phyloP scores from a whole-genome alignment of 257 asterid genomes.

The Thymus quinquecostatus region DNA sequence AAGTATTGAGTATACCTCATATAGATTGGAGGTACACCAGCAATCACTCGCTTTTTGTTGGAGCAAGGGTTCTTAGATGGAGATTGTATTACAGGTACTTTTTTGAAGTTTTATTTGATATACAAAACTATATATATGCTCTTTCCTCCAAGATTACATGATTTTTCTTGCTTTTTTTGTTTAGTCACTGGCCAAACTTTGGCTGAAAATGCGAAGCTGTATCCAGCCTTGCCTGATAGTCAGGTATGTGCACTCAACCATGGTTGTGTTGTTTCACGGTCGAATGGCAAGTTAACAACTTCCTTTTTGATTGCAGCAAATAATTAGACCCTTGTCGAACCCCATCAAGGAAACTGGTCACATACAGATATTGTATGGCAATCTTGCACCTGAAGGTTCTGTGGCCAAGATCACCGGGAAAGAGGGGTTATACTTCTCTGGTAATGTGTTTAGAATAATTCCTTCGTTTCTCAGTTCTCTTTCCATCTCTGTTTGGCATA shows the following conservation, averaged over 20 bases:
- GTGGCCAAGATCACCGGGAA: conserved; percentile 98
- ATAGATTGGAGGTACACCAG: conserved; percentile 98
- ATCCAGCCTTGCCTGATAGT: conserved; percentile 75
- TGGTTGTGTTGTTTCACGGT: conserved; percentile 21
- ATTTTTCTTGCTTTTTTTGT: conserved; percentile 14
- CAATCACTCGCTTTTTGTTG: conserved; percentile 73
- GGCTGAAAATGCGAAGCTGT: conserved; percentile 91
- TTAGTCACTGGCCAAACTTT: conserved; percentile 90
- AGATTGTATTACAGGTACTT: conserved; percentile 85
- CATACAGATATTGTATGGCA: conserved; percentile 89
- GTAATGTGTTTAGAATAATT: conserved; percentile 36
- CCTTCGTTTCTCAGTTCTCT: neutral
- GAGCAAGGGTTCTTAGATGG: conserved; percentile 81
- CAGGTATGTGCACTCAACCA: conserved; percentile 57
- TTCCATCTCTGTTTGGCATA: neutral
- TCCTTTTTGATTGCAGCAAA: conserved; percentile 64
- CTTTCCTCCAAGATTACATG: conserved; percentile 7
- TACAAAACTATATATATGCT: neutral
- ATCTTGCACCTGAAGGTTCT: conserved; percentile 97
- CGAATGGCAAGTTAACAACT: conserved; percentile 23
- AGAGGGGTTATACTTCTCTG: conserved; percentile 92
- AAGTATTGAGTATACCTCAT: conserved; percentile 20
- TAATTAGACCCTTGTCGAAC: conserved; percentile 79
- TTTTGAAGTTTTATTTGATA: conserved; percentile 18
- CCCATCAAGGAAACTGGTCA: conserved; percentile 96